Base-by-base conservation (phyloP, 768 basidiomycete genomes). In the Suillus bovinus region DNA sequence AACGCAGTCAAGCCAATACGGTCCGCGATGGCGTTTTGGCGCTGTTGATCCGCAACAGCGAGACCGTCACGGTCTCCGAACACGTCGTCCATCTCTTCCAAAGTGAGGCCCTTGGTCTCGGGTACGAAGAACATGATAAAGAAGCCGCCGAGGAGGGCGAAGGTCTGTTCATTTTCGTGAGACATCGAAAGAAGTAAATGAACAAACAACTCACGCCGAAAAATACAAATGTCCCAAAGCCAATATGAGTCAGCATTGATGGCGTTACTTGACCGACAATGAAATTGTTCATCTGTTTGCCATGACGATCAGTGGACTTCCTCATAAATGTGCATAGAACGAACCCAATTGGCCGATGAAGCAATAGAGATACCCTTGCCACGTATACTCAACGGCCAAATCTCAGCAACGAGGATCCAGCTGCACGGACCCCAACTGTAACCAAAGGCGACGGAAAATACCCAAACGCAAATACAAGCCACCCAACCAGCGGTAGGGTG, bases 41-140 rank as follows among this genome's bases (percentile, higher is more conserved):
- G 78, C 56, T 74, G 73, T 64, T 80, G 77, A 71, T 93, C 91
- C 20, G 84, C 82, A 13, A 77, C 77, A 1, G 82, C 86, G 50
- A 87, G 74, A 39, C 84, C 84, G 53, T 71, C 72, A 10, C 75
- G 77, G 58, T 83, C 84, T 36, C 87, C 86, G 72, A 93, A 93
- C 22, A 89, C 83, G 33, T 84, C 83, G 72, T 93, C 91, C 84
- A 92, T 89, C 72, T 93, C 89, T 70, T 93, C 90, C 52, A 92
- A 78, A 3, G 85, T 83, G 4, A 89, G 78, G 36, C 85, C 86
- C 75, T 90, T 90, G 17, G 87, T 89, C 76, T 89, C 87, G n/a
- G 88, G 88, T 2, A 88, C 87, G 49, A 87, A 81, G 76, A 88
- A 82, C 67, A 84, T 67, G 68, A 92, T 77, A 73, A 90, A 89